Evolutionary conservation across 257 asterid genomes (phyloP).

Genomic region (Cynanchum wilfordii): DNA sequence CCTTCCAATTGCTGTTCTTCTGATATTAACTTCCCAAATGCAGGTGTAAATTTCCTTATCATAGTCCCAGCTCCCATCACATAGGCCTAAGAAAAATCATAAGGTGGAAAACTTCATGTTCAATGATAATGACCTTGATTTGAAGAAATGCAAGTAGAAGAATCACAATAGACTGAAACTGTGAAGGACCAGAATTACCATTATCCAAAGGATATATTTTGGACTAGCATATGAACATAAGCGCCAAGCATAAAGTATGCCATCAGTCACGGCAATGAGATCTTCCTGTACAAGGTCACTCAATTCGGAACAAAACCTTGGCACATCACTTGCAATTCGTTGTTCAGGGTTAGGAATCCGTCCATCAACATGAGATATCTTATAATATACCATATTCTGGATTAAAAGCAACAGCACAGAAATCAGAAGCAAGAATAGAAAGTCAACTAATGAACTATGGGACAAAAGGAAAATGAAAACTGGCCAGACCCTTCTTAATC

Average conservation of each 20-base stretch:
- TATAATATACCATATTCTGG: constrained; percentile 98
- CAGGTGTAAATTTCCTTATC: constrained; percentile 81
- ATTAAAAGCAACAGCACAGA: constrained; percentile 20
- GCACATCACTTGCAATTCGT: constrained; percentile 97
- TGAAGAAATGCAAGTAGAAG: constrained; percentile 11
- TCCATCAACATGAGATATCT: constrained; percentile 95
- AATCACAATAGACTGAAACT: background rate
- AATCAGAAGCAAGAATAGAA: constrained; percentile 6
- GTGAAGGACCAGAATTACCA: constrained; percentile 36
- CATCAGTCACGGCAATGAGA: constrained; percentile 86
- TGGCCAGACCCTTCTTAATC: background rate
- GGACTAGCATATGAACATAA: constrained; percentile 99
- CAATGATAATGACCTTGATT: constrained; percentile 12
- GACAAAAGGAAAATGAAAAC: background rate
- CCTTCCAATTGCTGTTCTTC: constrained; percentile 97
- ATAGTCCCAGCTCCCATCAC: constrained; percentile 92
- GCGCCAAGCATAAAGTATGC: constrained; percentile 93
- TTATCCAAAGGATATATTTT: constrained; percentile 87
- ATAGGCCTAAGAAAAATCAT: constrained; percentile 62
- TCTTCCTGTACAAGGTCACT: constrained; percentile 99
- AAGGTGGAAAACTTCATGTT: constrained; percentile 19
- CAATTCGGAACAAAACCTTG: constrained; percentile 90
- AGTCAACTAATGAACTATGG: background rate
- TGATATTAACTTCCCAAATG: constrained; percentile 92
- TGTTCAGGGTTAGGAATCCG: constrained; percentile 95